These are phyloP conservation scores for Aspergillus niger DNA, from an alignment of 2,329 filamentous ascomycete genomes.

Conservation along the genomic window DNA sequence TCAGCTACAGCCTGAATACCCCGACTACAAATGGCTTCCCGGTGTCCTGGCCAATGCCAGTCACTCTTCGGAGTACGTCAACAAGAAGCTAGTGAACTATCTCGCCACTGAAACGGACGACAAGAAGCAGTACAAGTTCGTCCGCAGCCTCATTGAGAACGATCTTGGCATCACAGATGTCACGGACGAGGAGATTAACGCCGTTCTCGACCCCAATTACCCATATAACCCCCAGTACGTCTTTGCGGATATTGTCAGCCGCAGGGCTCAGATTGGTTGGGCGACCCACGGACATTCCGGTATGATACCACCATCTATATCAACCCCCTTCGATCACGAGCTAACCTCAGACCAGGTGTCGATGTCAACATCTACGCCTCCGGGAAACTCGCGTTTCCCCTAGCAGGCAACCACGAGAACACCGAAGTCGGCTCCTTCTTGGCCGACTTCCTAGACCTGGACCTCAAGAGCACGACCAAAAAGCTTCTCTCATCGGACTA, in stretches of 20 bases:
- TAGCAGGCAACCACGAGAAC: constrained; percentile 91
- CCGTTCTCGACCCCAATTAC: constrained; percentile 60
- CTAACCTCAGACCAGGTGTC: constrained; percentile 58
- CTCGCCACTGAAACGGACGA: constrained; percentile 49
- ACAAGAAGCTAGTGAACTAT: constrained; percentile 62
- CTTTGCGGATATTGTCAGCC: constrained; percentile 84
- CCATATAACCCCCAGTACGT: constrained; percentile 58
- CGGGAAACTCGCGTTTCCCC: constrained; percentile 59
- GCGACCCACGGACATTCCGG: constrained; percentile 84
- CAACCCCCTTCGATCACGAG: not conserved
- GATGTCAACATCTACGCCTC: constrained; percentile 97
- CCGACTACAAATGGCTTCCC: constrained; percentile 79
- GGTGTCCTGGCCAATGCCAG: constrained; percentile 77
- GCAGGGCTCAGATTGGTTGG: constrained; percentile 89
- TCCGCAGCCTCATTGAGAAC: constrained; percentile 67
- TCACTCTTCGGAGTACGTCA: constrained; percentile 70
- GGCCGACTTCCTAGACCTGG: constrained; percentile 73
- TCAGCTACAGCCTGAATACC: constrained; percentile 65
- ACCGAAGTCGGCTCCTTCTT: constrained; percentile 87
- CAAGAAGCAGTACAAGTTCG: constrained; percentile 60
- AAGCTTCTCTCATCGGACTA: constrained; percentile 58
- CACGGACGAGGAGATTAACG: constrained; percentile 68
- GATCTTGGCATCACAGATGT: constrained; percentile 78
- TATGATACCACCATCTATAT: constrained; percentile 24
- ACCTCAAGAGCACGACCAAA: constrained; percentile 75